Evolutionary conservation across 768 basidiomycete species (phyloP), one percentile per base, ranked within the genome.

Genomic region (Tulasnella sp.): DNA sequence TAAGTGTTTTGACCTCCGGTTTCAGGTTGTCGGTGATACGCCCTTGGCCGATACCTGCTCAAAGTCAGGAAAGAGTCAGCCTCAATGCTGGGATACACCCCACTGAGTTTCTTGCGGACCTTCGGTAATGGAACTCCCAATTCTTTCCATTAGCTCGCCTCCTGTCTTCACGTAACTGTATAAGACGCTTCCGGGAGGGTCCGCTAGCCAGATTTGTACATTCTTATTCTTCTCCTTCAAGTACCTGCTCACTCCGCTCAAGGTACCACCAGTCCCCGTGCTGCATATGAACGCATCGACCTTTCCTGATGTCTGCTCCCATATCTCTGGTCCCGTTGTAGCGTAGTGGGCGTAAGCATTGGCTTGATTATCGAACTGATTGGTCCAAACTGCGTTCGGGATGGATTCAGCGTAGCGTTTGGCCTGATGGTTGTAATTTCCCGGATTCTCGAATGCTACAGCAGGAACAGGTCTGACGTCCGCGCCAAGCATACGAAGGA

Each of bases 371-470:
- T 98, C 95, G 68, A 99, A 98, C 72, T 99, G 96, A 74, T 99
- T 80, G 7, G 91, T 97, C 95, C 96, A 98, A 59, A 97, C 80
- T 9, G 91, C 85, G 68, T 96, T 96, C 27, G 73, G 71, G 23
- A 85, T 70, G 15, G 75, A 73, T 42, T 79, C 78, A 34, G 96
- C 95, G 63, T 84, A 88, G 64, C 92, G 88, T 48, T 85, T 83
- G 26, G 96, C 96, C 73, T 94, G 92, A 74, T 98, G 96, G 71
- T 99, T 99, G 77, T 97, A 99, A 75, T 99, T 98, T 62, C 77
- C 71, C 4, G 94, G 92, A 71, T 99, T 84, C 67, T 97, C 93
- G 70, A 88, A 98, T 10, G 96, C 84, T 30, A 99, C 96, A 1
- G 95, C 94, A 17, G 96, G 92, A 1, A 99, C 96, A 32, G 96